Percentiles rank a stretch among this genome's conserved stretches.
Conservation (phyloP, 495 filamentous ascomycete genomes). For the Parathielavia appendiculata region DNA sequence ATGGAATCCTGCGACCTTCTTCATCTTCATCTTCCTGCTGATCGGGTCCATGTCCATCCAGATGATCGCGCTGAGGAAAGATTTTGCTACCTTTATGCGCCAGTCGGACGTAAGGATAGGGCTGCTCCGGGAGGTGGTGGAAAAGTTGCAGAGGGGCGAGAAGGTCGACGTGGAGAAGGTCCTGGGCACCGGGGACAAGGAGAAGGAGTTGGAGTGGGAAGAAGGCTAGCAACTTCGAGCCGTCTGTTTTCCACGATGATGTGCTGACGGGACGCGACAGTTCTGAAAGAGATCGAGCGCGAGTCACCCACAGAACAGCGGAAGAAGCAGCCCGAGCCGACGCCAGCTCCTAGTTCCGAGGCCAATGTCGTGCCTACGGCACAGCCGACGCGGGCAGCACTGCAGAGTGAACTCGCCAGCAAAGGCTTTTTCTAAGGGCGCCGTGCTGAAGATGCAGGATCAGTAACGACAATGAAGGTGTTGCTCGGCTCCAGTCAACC, state of each 20-base stretch:
- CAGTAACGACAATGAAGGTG: too few species aligned
- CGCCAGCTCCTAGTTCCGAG: neutral
- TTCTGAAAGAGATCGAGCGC: slow-evolving; percentile 73
- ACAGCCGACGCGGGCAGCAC: neutral
- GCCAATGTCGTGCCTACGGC: neutral
- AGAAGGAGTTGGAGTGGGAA: slow-evolving; percentile 81
- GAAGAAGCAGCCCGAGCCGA: slow-evolving; percentile 20
- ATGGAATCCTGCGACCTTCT: slow-evolving; percentile 93
- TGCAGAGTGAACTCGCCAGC: slow-evolving; percentile 17
- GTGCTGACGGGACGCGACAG: slow-evolving; percentile 36
- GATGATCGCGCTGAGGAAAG: slow-evolving; percentile 73
- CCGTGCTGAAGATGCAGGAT: too few species aligned
- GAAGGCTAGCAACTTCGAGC: slow-evolving; percentile 51
- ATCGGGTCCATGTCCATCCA: slow-evolving; percentile 94
- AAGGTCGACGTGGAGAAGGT: slow-evolving; percentile 82
- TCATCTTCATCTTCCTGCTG: slow-evolving; percentile 82
- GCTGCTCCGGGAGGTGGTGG: slow-evolving; percentile 74
- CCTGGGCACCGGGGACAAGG: slow-evolving; percentile 72
- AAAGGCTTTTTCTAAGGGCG: slow-evolving; percentile 40
- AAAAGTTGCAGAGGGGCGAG: slow-evolving; percentile 76
- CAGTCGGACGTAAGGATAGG: slow-evolving; percentile 73
- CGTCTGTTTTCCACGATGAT: neutral
- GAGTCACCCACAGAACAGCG: slow-evolving; percentile 61
- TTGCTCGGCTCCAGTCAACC: too few species aligned
- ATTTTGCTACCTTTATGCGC: slow-evolving; percentile 64